Evolutionary conservation across 768 basidiomycete genomes (phyloP), one percentile per base, ranked within the genome.

Genomic region (Mycena sanguinolenta): DNA sequence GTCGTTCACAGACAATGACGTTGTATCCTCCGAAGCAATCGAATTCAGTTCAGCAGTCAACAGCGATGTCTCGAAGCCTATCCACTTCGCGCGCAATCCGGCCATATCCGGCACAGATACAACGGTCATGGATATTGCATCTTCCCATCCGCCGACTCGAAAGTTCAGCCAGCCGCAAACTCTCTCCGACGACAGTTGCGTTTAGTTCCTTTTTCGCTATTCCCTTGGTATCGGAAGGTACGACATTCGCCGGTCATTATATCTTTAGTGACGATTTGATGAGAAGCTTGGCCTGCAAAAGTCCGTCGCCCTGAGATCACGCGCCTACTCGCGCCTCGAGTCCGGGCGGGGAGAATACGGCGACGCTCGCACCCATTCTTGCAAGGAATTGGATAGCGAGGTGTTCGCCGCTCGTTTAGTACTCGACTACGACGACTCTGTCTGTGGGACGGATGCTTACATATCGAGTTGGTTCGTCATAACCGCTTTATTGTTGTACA

Each of bases 131-230:
- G 34, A 50, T 30, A 50, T 27, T 21, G 39, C 61, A 1, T 30
- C 38, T 23, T 16, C 30, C 32, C 52, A n/a, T 2, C 32, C 60
- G 2, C 50, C 46, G 17, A n/a, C n/a, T 12, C 59, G 55, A 12
- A 59, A 60, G 52, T 2, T 25, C 27, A 9, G 25, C 30, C 30
- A 52, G 5, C 36, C 7, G 6, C 50, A 32, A 30, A 52, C 60
- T 8, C 60, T 68, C 30, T 68, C 67, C 10, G 67, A 68, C 32
- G 67, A 68, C 19, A 68, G 60, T n/a, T 62, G 62, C 50, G 67
- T 39, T 28, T 68, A 54, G 53, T 28, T 67, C 34, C 21, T 28
- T 36, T 53, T 49, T 27, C 14, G 9, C 10, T 44, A 12, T 10
- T 34, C 32, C 32, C 38, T 16, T 30, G 23, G 21, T 60, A 61